Percentiles rank a stretch among this genome's conserved stretches.
These are phyloP conservation scores for Macrolepiota dolichaula DNA, from an alignment of 768 basidiomycete species.

Conservation along the genomic window DNA sequence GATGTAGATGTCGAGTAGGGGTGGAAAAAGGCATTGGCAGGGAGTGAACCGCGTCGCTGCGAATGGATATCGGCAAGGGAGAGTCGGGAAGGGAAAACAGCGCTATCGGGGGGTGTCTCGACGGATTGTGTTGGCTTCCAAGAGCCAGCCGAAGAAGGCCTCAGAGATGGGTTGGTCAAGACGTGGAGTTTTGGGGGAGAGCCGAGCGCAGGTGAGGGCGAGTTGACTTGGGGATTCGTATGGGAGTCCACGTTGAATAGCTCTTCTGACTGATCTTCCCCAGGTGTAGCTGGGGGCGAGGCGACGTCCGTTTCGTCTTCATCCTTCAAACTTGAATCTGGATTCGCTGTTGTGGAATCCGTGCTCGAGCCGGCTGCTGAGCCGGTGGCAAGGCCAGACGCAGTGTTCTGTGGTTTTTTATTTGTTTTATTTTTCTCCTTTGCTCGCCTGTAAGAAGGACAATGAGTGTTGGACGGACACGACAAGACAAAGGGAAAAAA, in stretches of 20 bases:
- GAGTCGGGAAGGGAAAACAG: constrained; percentile 26
- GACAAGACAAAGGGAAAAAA: constrained; percentile 6
- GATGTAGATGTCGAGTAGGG: constrained; percentile 20
- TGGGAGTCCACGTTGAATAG: not conserved
- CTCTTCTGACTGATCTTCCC: constrained; percentile 13
- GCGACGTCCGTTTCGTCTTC: constrained; percentile 5
- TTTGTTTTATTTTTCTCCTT: constrained; percentile 74
- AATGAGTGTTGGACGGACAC: constrained; percentile 10
- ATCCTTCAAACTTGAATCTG: constrained; percentile 2
- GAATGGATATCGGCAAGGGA: constrained; percentile 30
- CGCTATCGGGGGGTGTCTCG: constrained; percentile 33
- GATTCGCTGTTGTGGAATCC: constrained; percentile 12
- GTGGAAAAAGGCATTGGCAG: constrained; percentile 37
- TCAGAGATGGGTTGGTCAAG: constrained; percentile 27
- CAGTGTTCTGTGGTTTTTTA: constrained; percentile 31
- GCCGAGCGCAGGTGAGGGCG: constrained; percentile 25
- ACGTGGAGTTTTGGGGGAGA: constrained; percentile 40
- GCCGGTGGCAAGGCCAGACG: constrained; percentile 17
- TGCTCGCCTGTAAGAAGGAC: constrained; percentile 56
- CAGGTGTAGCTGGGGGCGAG: constrained; percentile 4
- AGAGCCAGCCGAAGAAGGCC: constrained; percentile 16
- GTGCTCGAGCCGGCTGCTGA: constrained; percentile 14
- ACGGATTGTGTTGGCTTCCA: constrained; percentile 30
- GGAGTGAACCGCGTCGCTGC: constrained; percentile 55
- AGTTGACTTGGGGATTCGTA: constrained; percentile 18